These are phyloP conservation scores for Annulohypoxylon bovei DNA, from an alignment of 495 filamentous ascomycete genomes.

Conservation along the genomic window DNA sequence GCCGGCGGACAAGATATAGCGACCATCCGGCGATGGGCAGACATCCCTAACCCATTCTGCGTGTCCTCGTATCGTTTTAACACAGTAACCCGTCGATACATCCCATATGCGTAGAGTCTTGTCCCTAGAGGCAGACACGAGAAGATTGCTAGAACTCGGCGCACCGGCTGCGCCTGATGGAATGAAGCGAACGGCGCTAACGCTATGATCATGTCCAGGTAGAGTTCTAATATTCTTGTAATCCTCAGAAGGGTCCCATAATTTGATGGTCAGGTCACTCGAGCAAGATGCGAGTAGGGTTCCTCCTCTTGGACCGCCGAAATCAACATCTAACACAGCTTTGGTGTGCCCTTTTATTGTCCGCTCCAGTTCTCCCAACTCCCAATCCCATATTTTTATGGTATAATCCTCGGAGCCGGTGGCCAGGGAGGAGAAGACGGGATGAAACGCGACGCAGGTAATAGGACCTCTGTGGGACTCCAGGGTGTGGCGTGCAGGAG, in stretches of 20 bases:
- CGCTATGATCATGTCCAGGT: conserved; percentile 90
- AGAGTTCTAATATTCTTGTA: conserved; percentile 97
- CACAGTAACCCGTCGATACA: conserved; percentile 89
- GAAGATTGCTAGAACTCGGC: conserved; percentile 73
- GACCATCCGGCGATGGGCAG: conserved; percentile 81
- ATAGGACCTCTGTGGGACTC: conserved; percentile 85
- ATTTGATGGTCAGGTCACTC: conserved; percentile 90
- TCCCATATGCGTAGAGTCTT: conserved; percentile 91
- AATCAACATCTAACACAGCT: conserved; percentile 88
- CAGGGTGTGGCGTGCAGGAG: conserved; percentile 81
- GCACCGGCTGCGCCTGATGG: conserved; percentile 77
- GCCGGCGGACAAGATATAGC: conserved; percentile 81
- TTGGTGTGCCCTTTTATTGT: conserved; percentile 96
- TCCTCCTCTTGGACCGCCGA: conserved; percentile 85
- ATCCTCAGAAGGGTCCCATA: conserved; percentile 94
- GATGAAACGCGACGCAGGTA: conserved; percentile 94
- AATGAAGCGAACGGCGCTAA: conserved; percentile 88
- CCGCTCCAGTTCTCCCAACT: conserved; percentile 88
- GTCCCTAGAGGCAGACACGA: conserved; percentile 84
- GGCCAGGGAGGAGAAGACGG: conserved; percentile 88
- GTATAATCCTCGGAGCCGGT: conserved; percentile 89
- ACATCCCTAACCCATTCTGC: conserved; percentile 93
- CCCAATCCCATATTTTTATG: conserved; percentile 99
- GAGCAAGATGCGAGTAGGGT: conserved; percentile 91
- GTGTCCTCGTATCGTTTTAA: conserved; percentile 84